Evolutionary conservation across 1,284 basidiomycete species (phyloP), one percentile per base, ranked within the genome.

Genomic region (Tilletia indica): DNA sequence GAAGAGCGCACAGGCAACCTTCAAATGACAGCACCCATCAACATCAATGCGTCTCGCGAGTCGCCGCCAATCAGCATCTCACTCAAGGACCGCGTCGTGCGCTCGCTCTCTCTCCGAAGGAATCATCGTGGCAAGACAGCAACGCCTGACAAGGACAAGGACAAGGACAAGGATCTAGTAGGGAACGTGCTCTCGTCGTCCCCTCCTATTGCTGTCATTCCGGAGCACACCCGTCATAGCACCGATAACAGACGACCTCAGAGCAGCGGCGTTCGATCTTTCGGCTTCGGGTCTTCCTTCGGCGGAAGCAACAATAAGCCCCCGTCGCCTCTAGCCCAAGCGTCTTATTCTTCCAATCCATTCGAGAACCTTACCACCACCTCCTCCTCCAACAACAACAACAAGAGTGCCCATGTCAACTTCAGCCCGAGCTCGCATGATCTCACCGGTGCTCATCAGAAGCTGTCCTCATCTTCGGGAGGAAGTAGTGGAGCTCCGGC

Each of bases 51-150:
- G 4, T 34, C 34, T 16, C 31, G 61, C 31, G 61, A 38, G 34
- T 14, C 25, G 14, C 31, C 61, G 16, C 38, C 31, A 36, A 19
- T 14, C 16, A 58, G 56, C 34, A 39, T 64, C 61, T 64, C 61
- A 14, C 61, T 64, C 36, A 64, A 64, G 36, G 61, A 64, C 61
- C 61, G 61, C 61, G 61, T 64, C 61, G 61, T 64, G 14, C 61
- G 61, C 6, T 64, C 61, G 36, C 39, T 64, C 36, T 64, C 61
- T 14, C 61, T 64, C 61, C 31, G 61, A 16, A 25, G 34, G 31
- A 19, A 19, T 19, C 2, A 11, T n/a, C 51, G 51, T 19, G 8
- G 19, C 51, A 54, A 9, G n/a, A 4, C 51, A 45, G 42, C 51
- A 19, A 2, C 51, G 5, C 2, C 51, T 3, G 42, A 2, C 38